These are phyloP conservation scores for Hymenoscyphus albidus DNA, from an alignment of 2,329 filamentous ascomycete species.

Conservation along the genomic window DNA sequence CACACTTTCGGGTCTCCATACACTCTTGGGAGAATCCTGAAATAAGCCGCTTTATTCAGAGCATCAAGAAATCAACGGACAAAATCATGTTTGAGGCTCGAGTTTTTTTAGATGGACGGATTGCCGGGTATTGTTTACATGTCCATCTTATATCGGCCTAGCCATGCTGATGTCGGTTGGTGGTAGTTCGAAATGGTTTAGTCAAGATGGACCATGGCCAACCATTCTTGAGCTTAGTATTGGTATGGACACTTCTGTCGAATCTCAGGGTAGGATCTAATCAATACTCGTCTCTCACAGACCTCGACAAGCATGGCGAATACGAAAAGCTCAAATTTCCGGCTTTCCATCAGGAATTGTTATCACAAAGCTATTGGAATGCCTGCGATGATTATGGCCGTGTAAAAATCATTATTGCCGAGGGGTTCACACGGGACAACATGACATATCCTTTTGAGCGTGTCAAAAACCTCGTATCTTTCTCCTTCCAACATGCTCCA, in stretches of 20 bases:
- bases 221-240: slow-evolving; percentile 42
- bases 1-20: slow-evolving; percentile 67
- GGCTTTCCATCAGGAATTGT: slow-evolving; percentile 62
- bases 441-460: slow-evolving; percentile 55
- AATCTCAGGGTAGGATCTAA: slow-evolving; percentile 10
- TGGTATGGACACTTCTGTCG: slow-evolving; percentile 35
- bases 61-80: slow-evolving; percentile 52
- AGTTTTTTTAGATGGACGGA: slow-evolving; percentile 64
- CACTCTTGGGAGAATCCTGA: slow-evolving; percentile 67
- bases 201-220: slow-evolving; percentile 48
- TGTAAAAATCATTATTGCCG: slow-evolving; percentile 72
- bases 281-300: slow-evolving; percentile 13
- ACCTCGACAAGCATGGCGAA: slow-evolving; percentile 44
- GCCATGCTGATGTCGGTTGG: neutral
- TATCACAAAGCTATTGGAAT: slow-evolving; percentile 69
- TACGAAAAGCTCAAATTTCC: slow-evolving; percentile 67
- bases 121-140: slow-evolving; percentile 50
- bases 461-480: slow-evolving; percentile 68
- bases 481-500: slow-evolving; percentile 84
- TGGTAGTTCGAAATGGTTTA: slow-evolving; percentile 45
- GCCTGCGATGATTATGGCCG: slow-evolving; percentile 67
- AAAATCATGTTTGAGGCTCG: slow-evolving; percentile 60
- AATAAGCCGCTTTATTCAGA: slow-evolving; percentile 53
- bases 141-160: neutral
- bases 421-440: slow-evolving; percentile 59